Percentiles rank a stretch among this genome's conserved stretches.
phyloP scores from a whole-genome alignment of 148 eudicot genomes.

The Dysphania ambrosioides region DNA sequence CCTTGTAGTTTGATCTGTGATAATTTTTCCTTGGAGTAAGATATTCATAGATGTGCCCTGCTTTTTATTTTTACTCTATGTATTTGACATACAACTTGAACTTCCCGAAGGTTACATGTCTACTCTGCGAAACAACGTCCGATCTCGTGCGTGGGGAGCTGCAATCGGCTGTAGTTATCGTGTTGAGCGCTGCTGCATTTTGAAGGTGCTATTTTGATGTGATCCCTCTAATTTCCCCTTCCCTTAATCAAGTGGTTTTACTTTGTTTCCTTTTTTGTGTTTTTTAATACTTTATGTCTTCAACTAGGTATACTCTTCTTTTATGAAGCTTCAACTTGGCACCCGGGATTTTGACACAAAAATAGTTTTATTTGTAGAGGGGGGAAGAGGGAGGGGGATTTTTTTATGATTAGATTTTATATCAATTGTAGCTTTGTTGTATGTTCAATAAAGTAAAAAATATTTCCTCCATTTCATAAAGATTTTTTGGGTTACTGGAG shows the following conservation, averaged over 20 bases:
- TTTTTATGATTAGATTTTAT: no score
- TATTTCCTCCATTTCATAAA: no score
- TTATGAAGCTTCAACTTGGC: no score
- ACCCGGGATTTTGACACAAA: no score
- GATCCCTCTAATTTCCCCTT: neutral
- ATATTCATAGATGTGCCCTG: neutral
- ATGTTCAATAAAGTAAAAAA: no score
- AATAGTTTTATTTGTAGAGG: no score
- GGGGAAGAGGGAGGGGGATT: neutral
- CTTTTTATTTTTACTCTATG: neutral
- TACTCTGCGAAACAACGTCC: slow-evolving; percentile 84
- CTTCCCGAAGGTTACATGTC: slow-evolving; percentile 67
- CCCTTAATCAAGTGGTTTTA: neutral
- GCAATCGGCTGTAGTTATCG: slow-evolving; percentile 93
- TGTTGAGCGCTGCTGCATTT: slow-evolving; percentile 84
- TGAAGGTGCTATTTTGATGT: slow-evolving; percentile 54
- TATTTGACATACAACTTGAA: slow-evolving; percentile 17
- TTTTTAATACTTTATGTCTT: no score
- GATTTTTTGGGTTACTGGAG: no score
- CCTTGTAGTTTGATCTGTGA: neutral
- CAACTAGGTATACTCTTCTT: neutral
- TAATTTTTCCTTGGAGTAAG: neutral
- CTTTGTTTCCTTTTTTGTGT: neutral
- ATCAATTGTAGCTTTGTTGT: no score
- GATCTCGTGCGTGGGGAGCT: slow-evolving; percentile 99